phyloP scores from a whole-genome alignment of 768 basidiomycete species.

The Mycena galopus region DNA sequence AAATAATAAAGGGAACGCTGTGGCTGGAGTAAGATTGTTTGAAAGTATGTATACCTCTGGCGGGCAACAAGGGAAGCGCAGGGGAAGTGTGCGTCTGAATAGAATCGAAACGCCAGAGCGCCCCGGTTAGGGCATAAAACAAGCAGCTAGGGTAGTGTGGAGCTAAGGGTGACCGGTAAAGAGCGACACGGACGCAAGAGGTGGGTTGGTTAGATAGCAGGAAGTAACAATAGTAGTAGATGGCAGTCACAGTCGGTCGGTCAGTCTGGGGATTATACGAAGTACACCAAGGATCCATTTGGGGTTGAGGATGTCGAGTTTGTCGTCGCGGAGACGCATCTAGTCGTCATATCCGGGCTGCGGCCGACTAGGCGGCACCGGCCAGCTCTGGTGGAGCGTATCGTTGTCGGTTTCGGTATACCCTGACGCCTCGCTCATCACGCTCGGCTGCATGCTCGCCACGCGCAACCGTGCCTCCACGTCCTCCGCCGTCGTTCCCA shows the following conservation, averaged over 20 bases:
- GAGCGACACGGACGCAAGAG: not conserved
- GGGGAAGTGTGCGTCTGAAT: not conserved
- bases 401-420: slow-evolving; percentile 30
- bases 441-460: slow-evolving; percentile 43
- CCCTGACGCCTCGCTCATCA: slow-evolving; percentile 27
- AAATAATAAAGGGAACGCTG: not conserved
- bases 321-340: not conserved
- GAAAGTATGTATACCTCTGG: slow-evolving; percentile 20
- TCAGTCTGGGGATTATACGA: not conserved
- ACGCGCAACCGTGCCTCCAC: slow-evolving; percentile 65
- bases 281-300: not conserved
- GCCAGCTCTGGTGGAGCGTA: slow-evolving; percentile 34
- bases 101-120: slow-evolving; percentile 7
- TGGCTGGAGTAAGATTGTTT: not conserved
- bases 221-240: not conserved
- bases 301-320: not conserved
- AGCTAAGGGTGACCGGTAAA: slow-evolving; percentile 7
- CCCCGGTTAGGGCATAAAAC: not conserved
- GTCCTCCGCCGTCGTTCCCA: slow-evolving; percentile 61
- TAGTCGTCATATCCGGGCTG: not conserved
- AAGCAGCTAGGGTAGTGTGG: slow-evolving; percentile 2
- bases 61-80: not conserved
- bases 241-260: not conserved
- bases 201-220: not conserved
- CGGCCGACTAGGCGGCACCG: slow-evolving; percentile 32